A percentile compares a stretch with the other conserved stretches of the same genome.
Evolutionary conservation across 2,329 filamentous ascomycete genomes (phyloP).

Genomic region (Plectosphaerella cucumerina): DNA sequence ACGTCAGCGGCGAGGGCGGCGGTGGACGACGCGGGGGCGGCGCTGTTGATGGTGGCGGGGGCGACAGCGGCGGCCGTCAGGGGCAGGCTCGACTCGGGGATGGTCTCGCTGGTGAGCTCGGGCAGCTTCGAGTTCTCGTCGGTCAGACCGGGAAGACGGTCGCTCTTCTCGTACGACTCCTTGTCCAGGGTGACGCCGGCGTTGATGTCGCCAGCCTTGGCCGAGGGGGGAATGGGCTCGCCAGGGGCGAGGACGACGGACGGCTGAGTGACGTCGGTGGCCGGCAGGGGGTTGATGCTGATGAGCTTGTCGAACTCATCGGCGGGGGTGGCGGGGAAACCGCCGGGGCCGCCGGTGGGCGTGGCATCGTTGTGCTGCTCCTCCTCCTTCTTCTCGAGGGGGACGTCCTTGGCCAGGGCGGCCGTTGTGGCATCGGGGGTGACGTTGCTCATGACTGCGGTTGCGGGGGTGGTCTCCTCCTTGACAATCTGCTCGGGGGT

Average conservation of each 20-base stretch:
- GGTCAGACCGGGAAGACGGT: constrained; percentile 52
- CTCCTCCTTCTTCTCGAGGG: constrained; percentile 18
- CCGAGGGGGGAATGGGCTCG: constrained; percentile 70
- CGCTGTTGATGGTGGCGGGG: constrained; percentile 48
- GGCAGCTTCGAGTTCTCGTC: constrained; percentile 36
- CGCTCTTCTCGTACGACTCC: constrained; percentile 81
- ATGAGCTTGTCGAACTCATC: constrained; percentile 48
- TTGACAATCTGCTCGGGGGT: constrained; percentile 64
- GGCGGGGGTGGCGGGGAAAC: constrained; percentile 64
- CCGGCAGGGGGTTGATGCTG: constrained; percentile 58
- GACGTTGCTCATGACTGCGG: constrained; percentile 56
- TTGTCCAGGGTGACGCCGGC: constrained; percentile 73
- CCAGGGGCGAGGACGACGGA: constrained; percentile 76
- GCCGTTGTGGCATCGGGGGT: constrained; percentile 69
- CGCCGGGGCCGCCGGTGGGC: constrained; percentile 35
- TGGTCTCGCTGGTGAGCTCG: constrained; percentile 54
- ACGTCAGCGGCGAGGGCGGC: constrained; percentile 64
- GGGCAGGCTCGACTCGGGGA: constrained; percentile 79
- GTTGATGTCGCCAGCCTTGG: constrained; percentile 66
- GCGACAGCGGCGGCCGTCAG: constrained; percentile 39
- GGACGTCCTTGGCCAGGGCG: constrained; percentile 55
- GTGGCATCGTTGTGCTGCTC: constrained; percentile 13
- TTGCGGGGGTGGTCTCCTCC: constrained; percentile 38
- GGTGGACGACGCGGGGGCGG: constrained; percentile 57
- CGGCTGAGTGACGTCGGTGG: constrained; percentile 64